phyloP scores from a whole-genome alignment of 2,329 filamentous ascomycete species.

The Pseudogymnoascus sp. region DNA sequence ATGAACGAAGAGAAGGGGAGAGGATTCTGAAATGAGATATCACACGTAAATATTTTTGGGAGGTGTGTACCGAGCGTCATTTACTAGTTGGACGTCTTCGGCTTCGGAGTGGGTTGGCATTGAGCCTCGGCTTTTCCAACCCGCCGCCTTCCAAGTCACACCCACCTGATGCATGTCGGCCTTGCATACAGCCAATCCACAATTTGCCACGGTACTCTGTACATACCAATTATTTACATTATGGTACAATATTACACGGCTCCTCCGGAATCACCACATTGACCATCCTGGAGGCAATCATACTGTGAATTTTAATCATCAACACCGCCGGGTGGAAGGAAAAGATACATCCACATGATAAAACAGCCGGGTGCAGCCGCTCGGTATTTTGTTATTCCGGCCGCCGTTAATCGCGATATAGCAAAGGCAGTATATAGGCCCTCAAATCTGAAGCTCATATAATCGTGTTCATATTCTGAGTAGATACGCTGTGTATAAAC shows the following conservation, averaged over 20 bases:
- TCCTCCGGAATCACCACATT: background rate
- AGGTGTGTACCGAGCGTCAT: slow-evolving; percentile 8
- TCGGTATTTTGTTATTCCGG: background rate
- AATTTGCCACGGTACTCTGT: background rate
- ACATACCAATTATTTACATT: background rate
- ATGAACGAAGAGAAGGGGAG: slow-evolving; percentile 10
- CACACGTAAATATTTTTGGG: slow-evolving; percentile 6
- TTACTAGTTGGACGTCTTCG: slow-evolving; percentile 1
- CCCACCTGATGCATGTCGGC: background rate
- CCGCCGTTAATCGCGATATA: background rate
- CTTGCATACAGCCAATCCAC: background rate
- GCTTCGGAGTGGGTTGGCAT: background rate
- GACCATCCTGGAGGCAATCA: background rate
- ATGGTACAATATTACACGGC: background rate
- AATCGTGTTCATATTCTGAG: background rate
- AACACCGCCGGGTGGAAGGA: background rate
- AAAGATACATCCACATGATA: slow-evolving; percentile 2
- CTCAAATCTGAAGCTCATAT: background rate
- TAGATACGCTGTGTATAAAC: background rate
- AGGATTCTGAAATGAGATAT: slow-evolving; percentile 9
- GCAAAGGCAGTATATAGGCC: too few species aligned
- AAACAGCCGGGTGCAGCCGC: background rate
- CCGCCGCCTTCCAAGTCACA: background rate
- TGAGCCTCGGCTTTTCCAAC: slow-evolving; percentile 8
- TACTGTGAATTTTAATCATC: background rate